phyloP scores from a whole-genome alignment of 345 rosid species.

The Murraya koenigii region DNA sequence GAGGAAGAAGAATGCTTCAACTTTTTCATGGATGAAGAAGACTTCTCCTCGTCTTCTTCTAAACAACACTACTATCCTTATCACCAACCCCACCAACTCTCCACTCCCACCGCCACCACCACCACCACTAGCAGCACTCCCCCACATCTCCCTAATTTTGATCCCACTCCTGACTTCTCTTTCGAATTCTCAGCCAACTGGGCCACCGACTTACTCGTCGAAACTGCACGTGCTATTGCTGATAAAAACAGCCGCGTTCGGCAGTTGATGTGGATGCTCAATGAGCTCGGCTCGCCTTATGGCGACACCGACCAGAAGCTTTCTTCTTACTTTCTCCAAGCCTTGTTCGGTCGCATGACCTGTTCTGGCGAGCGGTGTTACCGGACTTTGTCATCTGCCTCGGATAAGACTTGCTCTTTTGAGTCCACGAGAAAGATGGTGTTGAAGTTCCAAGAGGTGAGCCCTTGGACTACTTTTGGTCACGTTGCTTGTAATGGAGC shows the following conservation, averaged over 20 bases:
- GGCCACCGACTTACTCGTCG: conserved; percentile 68
- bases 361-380: conserved; percentile 70
- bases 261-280: conserved; percentile 92
- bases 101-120: conserved; percentile 36
- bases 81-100: conserved; percentile 35
- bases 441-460: conserved; percentile 86
- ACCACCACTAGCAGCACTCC: conserved; percentile 34
- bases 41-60: conserved; percentile 96
- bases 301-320: conserved; percentile 90
- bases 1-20: conserved; percentile 96
- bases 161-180: conserved; percentile 45
- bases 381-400: conserved; percentile 52
- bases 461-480: conserved; percentile 98
- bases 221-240: conserved; percentile 66
- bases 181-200: conserved; percentile 75
- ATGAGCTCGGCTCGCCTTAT: conserved; percentile 80
- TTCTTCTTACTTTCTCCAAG: conserved; percentile 82
- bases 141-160: conserved; percentile 24
- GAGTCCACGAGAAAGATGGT: conserved; percentile 78
- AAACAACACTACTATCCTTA: conserved; percentile 36
- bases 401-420: conserved; percentile 75
- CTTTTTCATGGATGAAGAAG: conserved; percentile 99
- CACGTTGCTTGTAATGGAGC: conserved; percentile 94
- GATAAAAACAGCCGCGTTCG: conserved; percentile 68
- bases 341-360: conserved; percentile 82